Base-by-base conservation (phyloP, 164 flowering plant species). In the Annona cherimola region DNA sequence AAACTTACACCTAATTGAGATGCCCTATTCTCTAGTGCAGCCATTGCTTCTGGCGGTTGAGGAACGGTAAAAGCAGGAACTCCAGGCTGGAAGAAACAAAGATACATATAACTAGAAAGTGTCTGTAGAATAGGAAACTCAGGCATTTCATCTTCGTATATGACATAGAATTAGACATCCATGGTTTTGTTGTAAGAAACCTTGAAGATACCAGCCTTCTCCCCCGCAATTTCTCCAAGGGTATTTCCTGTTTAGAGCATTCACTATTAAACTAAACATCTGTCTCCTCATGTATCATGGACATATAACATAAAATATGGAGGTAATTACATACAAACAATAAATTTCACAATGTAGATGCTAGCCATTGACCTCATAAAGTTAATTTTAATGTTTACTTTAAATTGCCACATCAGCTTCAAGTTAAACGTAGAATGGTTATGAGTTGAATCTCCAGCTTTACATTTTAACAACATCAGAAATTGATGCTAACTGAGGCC, bases 191-290 rank as follows among this genome's bases (percentile, higher is more conserved):
- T 40, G 2, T 18, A 60, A 57, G 14, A 77, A 64, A 96, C 99
- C 98, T 96, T 96, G 75, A 96, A 90, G 74, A 96, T 93, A 72
- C 99, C 99, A 74, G 99, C 98, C 78, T 96, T 96, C 82, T 91
- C 90, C 69, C 90, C 92, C 77, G 99, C 98, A 84, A 95, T 95
- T 84, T 85, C 86, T 75, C 91, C 95, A 41, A 96, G 91, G 59
- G 98, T 93, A 74, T 96, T 73, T 74, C 99, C 99, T 94, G 87
- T 70, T 69, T 6, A 72, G 46, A 73, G 4, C 7, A 9, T 3
- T 11, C 14, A 11, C 14, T 50, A 50, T 50, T 50, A 50, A 16
- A 50, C 14, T 50, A 50, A 16, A 50, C 14, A 50, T 50, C 35
- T 26, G 35, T 26, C 35, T 26, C 35, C 35, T 26, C 35, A 26